Percentiles rank a stretch among this genome's conserved stretches.
phyloP scores from a whole-genome alignment of 2,329 filamentous ascomycete genomes.

The Dactylonectria macrodidyma region DNA sequence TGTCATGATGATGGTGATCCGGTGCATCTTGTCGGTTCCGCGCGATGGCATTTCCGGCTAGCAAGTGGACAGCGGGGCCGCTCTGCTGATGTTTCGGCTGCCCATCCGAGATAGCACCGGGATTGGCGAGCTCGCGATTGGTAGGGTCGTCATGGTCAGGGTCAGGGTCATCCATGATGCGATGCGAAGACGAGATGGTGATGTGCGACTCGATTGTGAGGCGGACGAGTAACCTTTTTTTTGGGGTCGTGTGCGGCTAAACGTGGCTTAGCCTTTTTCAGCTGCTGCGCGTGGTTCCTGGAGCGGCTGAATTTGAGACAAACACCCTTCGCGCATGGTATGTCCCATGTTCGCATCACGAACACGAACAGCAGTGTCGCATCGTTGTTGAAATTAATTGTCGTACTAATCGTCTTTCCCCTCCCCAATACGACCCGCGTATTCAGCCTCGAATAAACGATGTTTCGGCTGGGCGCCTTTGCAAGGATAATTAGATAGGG shows the following conservation, averaged over 20 bases:
- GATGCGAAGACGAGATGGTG: conserved; percentile 38
- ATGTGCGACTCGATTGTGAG: conserved; percentile 23
- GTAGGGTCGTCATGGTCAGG: not conserved
- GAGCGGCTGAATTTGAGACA: not conserved
- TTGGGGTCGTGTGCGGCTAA: conserved; percentile 9
- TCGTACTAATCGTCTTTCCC: not conserved
- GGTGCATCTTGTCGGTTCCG: conserved; percentile 20
- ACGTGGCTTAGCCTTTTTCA: conserved; percentile 10
- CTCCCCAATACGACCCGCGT: not conserved
- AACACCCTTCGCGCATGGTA: not conserved
- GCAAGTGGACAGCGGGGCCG: conserved; percentile 37
- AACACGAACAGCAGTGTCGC: not conserved
- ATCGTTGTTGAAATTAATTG: not conserved
- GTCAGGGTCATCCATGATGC: conserved; percentile 41
- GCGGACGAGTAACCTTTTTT: conserved; percentile 15
- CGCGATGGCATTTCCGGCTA: conserved; percentile 37
- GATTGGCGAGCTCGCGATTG: conserved; percentile 11
- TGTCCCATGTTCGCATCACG: not conserved
- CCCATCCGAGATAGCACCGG: conserved; percentile 12
- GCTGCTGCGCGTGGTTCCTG: conserved; percentile 9
- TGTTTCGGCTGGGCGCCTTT: not conserved
- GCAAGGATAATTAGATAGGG: not conserved
- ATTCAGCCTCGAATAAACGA: not conserved
- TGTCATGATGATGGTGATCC: not conserved
- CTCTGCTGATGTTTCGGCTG: conserved; percentile 18